A percentile compares a stretch with the other conserved stretches of the same genome.
These are phyloP conservation scores for Mortierella sp. DNA, from an alignment of 371 early-diverging fungal species.

Conservation along the genomic window DNA sequence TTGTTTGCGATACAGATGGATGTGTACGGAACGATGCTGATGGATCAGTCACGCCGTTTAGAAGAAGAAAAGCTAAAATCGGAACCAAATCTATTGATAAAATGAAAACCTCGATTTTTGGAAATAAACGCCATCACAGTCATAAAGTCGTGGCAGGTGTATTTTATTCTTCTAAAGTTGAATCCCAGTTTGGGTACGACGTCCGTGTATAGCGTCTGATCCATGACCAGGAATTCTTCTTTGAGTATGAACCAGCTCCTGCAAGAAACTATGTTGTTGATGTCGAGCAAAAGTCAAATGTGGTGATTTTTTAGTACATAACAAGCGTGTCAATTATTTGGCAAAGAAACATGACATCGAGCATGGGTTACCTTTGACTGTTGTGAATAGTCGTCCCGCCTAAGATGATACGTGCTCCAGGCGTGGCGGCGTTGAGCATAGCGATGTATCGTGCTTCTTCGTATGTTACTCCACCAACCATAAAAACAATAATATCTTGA, in stretches of 20 bases:
- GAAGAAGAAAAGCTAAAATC: neutral
- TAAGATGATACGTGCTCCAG: constrained; percentile 86
- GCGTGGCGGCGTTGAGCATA: constrained; percentile 79
- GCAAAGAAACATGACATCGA: too few relatives aligned
- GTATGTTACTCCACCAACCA: constrained; percentile 94
- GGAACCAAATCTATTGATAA: neutral
- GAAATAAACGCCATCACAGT: neutral
- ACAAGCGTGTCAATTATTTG: neutral
- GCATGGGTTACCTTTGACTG: constrained; percentile 62
- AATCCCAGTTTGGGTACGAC: constrained; percentile 12
- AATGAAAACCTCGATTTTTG: neutral
- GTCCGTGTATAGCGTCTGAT: constrained; percentile 18
- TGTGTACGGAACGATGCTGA: neutral
- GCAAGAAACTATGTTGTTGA: constrained; percentile 36
- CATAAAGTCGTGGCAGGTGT: neutral
- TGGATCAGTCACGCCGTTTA: neutral
- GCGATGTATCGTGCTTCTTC: constrained; percentile 91
- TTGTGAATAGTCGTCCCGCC: constrained; percentile 93
- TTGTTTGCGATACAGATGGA: constrained; percentile 25
- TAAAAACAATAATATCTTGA: constrained; percentile 94
- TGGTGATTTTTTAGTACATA: neutral
- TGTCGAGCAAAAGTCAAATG: neutral
- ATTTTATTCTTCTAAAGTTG: neutral
- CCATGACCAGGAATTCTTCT: constrained; percentile 20
- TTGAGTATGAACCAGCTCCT: constrained; percentile 42